phyloP scores from a whole-genome alignment of 225 moss, liverwort and hornwort species.

The Asterella californica region DNA sequence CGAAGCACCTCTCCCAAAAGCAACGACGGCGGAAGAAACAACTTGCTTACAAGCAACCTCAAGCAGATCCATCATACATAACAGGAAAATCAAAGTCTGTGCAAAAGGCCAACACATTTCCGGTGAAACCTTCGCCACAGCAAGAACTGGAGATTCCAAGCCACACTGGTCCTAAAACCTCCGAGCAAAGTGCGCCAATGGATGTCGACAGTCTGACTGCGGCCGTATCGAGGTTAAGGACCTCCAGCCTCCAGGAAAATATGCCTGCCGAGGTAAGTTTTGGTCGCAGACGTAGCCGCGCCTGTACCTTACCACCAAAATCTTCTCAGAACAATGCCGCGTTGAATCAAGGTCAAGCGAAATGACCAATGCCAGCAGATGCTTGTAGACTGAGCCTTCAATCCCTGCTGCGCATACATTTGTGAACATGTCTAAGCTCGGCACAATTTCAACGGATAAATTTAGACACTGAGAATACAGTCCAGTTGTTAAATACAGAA shows the following conservation, averaged over 20 bases:
- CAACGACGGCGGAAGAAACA: conserved; percentile 59
- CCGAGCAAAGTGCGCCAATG: conserved; percentile 24
- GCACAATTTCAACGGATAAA: no score
- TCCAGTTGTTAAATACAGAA: no score
- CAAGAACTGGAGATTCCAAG: conserved; percentile 2
- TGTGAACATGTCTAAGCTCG: no score
- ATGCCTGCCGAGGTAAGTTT: conserved; percentile 43
- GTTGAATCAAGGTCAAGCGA: not conserved
- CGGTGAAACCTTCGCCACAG: conserved; percentile 1
- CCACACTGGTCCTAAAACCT: not conserved
- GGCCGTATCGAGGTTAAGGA: conserved; percentile 58
- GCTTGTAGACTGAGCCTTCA: no score
- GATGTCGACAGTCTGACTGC: conserved; percentile 56
- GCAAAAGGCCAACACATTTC: conserved; percentile 2
- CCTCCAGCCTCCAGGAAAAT: conserved; percentile 30
- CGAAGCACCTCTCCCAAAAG: conserved; percentile 63
- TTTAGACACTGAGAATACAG: no score
- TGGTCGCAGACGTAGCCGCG: conserved; percentile 61
- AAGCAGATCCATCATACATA: conserved; percentile 25
- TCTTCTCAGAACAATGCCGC: not conserved
- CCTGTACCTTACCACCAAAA: conserved; percentile 33
- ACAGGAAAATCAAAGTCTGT: conserved; percentile 29
- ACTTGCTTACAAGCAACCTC: conserved; percentile 28
- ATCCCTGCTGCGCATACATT: no score
- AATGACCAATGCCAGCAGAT: not conserved